Conservation (phyloP, 2,329 filamentous ascomycete genomes). For the Fusarium luffae region DNA sequence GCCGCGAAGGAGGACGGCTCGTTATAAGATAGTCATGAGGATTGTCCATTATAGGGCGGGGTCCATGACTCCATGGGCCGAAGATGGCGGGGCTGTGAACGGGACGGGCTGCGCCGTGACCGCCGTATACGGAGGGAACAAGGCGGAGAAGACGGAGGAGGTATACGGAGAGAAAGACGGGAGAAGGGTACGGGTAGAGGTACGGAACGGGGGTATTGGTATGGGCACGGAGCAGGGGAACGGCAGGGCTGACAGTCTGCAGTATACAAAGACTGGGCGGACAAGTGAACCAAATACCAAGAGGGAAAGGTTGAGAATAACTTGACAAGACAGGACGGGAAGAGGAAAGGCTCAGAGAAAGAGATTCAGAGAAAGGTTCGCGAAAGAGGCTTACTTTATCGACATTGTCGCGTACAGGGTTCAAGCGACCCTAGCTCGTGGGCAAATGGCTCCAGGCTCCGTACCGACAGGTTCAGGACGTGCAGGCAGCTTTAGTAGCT, state of each 20-base stretch:
- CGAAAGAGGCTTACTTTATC: slow-evolving; percentile 63
- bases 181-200: slow-evolving; percentile 29
- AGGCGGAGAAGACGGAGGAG: slow-evolving; percentile 33
- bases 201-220: slow-evolving; percentile 18
- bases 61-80: slow-evolving; percentile 51
- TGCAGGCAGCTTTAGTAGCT: slow-evolving; percentile 48
- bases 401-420: slow-evolving; percentile 59
- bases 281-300: slow-evolving; percentile 29
- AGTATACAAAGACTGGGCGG: slow-evolving; percentile 11
- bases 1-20: slow-evolving; percentile 49
- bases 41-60: slow-evolving; percentile 54
- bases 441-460: slow-evolving; percentile 48
- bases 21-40: slow-evolving; percentile 56
- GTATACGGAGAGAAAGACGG: slow-evolving; percentile 24
- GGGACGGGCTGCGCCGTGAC: slow-evolving; percentile 40
- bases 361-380: slow-evolving; percentile 41
- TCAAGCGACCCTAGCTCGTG: slow-evolving; percentile 50
- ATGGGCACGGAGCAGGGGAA: slow-evolving; percentile 18
- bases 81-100: slow-evolving; percentile 44
- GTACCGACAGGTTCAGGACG: slow-evolving; percentile 47
- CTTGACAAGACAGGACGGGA: slow-evolving; percentile 32
- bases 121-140: slow-evolving; percentile 36
- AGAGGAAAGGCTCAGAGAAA: slow-evolving; percentile 39
- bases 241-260: slow-evolving; percentile 19
- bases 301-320: slow-evolving; percentile 16